phyloP scores from a whole-genome alignment of 495 filamentous ascomycete genomes.

The Aspergillus bertholletiae region DNA sequence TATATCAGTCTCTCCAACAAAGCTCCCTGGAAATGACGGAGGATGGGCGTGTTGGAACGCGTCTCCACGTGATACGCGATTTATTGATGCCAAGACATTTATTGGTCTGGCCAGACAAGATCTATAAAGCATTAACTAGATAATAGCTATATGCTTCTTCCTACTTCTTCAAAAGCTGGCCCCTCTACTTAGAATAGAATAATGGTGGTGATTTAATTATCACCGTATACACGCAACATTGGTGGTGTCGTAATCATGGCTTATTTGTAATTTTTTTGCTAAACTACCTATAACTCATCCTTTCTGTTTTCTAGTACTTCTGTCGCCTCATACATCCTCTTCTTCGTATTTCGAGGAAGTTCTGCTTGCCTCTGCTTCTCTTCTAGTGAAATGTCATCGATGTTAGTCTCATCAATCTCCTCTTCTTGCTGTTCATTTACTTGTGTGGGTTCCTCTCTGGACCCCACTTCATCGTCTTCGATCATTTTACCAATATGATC shows the following conservation, averaged over 20 bases:
- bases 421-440: background rate
- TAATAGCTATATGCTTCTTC: too few relatives aligned
- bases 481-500: slow-evolving; percentile 55
- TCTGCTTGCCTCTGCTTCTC: slow-evolving; percentile 45
- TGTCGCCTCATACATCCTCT: slow-evolving; percentile 75
- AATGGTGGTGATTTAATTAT: background rate
- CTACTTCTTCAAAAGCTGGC: too few relatives aligned
- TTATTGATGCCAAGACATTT: slow-evolving; percentile 12
- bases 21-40: slow-evolving; percentile 14
- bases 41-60: slow-evolving; percentile 27
- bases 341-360: slow-evolving; percentile 66
- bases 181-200: too few relatives aligned
- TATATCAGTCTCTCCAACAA: background rate
- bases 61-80: slow-evolving; percentile 41
- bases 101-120: background rate
- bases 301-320: slow-evolving; percentile 32
- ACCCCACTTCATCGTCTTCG: slow-evolving; percentile 41
- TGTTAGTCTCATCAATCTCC: slow-evolving; percentile 13
- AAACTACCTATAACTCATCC: slow-evolving; percentile 52
- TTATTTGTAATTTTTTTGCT: background rate
- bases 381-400: slow-evolving; percentile 33
- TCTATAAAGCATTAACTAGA: too few relatives aligned
- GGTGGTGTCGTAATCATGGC: background rate
- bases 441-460: background rate
- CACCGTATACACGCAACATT: background rate